These are phyloP conservation scores for Ceraceosorus guamensis DNA, from an alignment of 1,284 basidiomycete genomes.

Conservation along the genomic window DNA sequence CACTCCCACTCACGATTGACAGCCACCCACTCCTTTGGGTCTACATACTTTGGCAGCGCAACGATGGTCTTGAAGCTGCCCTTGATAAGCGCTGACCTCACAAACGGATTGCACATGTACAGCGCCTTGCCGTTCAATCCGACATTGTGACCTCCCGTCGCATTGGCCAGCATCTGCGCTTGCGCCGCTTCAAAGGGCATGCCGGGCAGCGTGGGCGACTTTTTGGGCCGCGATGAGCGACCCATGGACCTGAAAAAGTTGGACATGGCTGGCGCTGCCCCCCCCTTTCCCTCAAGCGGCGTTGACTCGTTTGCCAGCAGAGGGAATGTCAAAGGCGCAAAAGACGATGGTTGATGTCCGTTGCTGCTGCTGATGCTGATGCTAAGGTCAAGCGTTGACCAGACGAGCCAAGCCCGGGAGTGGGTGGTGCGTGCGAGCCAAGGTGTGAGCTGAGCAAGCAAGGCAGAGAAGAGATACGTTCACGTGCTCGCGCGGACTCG, in stretches of 20 bases:
- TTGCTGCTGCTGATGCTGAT: neutral
- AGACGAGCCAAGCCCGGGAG: neutral
- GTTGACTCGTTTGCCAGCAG: too few species aligned
- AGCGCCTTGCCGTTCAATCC: constrained; percentile 33
- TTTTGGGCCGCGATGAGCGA: constrained; percentile 35
- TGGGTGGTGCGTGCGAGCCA: neutral
- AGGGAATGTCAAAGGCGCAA: too few species aligned
- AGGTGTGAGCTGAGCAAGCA: neutral
- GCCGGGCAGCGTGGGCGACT: constrained; percentile 27
- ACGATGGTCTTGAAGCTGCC: constrained; percentile 99
- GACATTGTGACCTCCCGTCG: neutral
- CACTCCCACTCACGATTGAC: constrained; percentile 67
- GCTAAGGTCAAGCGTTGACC: neutral
- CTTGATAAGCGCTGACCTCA: constrained; percentile 92
- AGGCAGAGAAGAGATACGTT: constrained; percentile 1
- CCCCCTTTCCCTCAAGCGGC: too few species aligned
- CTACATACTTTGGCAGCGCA: constrained; percentile 75
- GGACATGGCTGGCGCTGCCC: constrained; percentile 4
- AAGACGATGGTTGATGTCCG: neutral
- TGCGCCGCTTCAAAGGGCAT: constrained; percentile 23
- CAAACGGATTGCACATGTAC: constrained; percentile 58
- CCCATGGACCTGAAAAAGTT: constrained; percentile 38
- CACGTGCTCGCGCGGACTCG: constrained; percentile 13
- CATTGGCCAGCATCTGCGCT: neutral
- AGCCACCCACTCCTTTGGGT: constrained; percentile 78